Base-by-base conservation (phyloP, 1,284 basidiomycete species). In the Marasmius oreades region DNA sequence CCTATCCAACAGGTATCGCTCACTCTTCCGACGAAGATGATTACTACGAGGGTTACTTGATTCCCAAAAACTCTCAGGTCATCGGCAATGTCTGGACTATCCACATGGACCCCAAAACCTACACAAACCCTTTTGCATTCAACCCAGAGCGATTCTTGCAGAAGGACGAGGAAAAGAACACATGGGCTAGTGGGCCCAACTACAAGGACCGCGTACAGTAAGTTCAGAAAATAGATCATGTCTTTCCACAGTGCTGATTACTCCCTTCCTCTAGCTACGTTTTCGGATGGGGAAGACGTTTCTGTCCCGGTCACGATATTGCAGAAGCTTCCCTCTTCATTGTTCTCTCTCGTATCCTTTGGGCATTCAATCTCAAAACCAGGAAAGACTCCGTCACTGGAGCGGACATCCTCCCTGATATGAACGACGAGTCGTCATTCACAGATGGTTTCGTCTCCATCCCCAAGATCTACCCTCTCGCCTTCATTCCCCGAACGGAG, bases 291-390 rank as follows among this genome's bases (percentile, higher is more conserved):
- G 69, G 68, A 42, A 59, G 69, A 10, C 65, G 69, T 28, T 66
- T 68, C 59, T 70, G 68, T 53, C 64, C 61, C 51, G 67, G 68
- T 1, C 51, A 52, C 12, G 54, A 63, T 60, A 62, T 70, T 34
- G 66, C 69, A 1, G 68, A 70, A 51, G 63, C 67, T 4, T 68
- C 69, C 26, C 62, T 69, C 14, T 69, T 69, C 59, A 67, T 69
- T 46, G 62, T 65, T 10, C 60, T 67, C 28, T 58, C 67, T 37
- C 60, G 67, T 33, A 53, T 70, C 31, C 55, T 70, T 12, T 69
- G 67, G 68, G 67, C 61, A 7, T 52, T 69, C 50, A 63, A 68
- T 53, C 64, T 70, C 52, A 48, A 60, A 42, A 60, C 64, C 10
- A 63, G 62, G 24, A 60, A 44, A n/a, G 64, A 67, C 52, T 58